Evolutionary conservation across 495 filamentous ascomycete genomes (phyloP).

Genomic region (Trichocladium antarcticum): DNA sequence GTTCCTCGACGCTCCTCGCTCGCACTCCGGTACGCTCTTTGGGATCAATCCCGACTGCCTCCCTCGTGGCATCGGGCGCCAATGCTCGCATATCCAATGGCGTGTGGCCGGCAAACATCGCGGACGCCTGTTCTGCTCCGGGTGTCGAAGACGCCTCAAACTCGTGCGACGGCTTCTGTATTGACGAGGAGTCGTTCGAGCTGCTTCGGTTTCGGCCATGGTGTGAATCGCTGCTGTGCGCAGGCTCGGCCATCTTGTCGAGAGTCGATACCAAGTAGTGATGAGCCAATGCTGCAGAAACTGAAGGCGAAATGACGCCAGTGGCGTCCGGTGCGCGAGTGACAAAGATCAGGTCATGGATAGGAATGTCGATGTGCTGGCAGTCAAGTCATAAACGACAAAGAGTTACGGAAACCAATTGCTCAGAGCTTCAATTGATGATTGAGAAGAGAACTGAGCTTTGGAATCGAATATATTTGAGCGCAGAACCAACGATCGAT

Average conservation of each 20-base stretch:
- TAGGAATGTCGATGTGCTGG: too few species aligned
- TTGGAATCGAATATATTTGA: not conserved
- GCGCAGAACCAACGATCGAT: not conserved
- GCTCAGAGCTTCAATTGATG: not conserved
- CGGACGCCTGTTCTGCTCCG: conserved; percentile 34
- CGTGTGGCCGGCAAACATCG: conserved; percentile 4
- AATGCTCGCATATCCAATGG: not conserved
- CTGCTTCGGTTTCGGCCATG: conserved; percentile 7
- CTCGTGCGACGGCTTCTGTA: conserved; percentile 35
- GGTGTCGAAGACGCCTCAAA: conserved; percentile 40
- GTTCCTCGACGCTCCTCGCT: not conserved
- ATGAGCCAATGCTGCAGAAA: too few species aligned
- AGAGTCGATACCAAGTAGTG: not conserved
- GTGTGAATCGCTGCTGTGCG: not conserved
- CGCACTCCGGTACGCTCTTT: not conserved
- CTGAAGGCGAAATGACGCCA: too few species aligned
- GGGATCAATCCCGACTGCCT: not conserved
- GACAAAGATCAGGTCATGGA: not conserved
- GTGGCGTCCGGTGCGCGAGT: too few species aligned
- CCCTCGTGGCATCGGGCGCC: not conserved
- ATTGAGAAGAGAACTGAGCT: not conserved
- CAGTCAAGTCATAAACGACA: not conserved
- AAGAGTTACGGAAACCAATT: not conserved
- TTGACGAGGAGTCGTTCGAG: conserved; percentile 21
- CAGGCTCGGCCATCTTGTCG: not conserved